A percentile compares a stretch with the other conserved stretches of the same genome.
Conservation (phyloP, 1,284 basidiomycete species). For the Erythrobasidium hasegawianum region DNA sequence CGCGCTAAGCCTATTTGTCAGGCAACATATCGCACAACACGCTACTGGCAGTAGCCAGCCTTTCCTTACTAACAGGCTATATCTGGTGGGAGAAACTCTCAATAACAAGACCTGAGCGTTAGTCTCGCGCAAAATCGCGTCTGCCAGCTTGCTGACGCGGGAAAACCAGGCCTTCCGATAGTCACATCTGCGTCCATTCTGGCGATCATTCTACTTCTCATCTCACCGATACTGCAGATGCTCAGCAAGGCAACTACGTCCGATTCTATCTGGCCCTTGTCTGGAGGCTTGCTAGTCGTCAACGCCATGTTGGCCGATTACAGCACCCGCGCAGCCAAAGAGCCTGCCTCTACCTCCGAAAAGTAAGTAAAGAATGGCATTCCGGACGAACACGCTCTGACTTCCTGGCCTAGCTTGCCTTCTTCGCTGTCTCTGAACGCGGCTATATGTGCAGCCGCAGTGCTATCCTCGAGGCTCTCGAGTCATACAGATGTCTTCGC, state of each 20-base stretch:
- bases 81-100: constrained; percentile 35
- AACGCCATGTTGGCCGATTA: constrained; percentile 68
- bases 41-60: constrained; percentile 20
- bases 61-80: constrained; percentile 53
- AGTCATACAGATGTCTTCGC: constrained; percentile 85
- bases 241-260: constrained; percentile 90
- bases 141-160: neutral
- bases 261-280: constrained; percentile 93
- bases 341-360: no score
- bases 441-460: constrained; percentile 86
- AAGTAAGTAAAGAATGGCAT: neutral
- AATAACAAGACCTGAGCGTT: neutral
- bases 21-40: constrained; percentile 1
- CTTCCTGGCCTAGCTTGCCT: constrained; percentile 59
- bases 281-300: constrained; percentile 62
- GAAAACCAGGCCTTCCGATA: neutral
- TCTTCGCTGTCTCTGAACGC: constrained; percentile 92
- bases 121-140: neutral
- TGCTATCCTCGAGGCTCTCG: constrained; percentile 82
- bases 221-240: constrained; percentile 86
- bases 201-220: constrained; percentile 77
- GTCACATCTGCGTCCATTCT: constrained; percentile 61
- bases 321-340: constrained; percentile 44
- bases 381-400: neutral
- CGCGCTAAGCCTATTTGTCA: constrained; percentile 1